Base-by-base conservation (phyloP, 768 basidiomycete genomes). In the Leccinum rimulosum region DNA sequence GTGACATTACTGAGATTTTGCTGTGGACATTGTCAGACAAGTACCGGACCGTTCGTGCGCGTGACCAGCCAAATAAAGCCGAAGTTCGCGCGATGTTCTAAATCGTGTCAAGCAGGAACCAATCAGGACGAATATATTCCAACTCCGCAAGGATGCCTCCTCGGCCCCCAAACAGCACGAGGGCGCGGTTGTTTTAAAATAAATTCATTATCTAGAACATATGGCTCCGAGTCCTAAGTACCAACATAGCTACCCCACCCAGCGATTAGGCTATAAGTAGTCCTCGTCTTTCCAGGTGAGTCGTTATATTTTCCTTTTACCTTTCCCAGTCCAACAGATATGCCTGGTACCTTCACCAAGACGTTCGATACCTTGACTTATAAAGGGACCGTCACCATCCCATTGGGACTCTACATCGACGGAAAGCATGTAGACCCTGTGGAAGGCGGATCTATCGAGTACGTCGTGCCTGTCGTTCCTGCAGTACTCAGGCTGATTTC, bases 331-430 rank as follows among this genome's bases (percentile, higher is more conserved):
- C 35, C 43, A 40, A 56, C 19, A 50, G 49, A 80, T 79, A 43
- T 45, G 79, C 70, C 78, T 7, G 56, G 68, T 38, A 74, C 72
- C 10, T 82, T 77, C 68, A 65, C 66, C 10, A 70, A 85, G 71
- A 72, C 74, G n/a, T 85, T 85, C 63, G 75, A 85, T 59, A 83
- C 80, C 19, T 75, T 77, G 25, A 66, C 75, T 56, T 88, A 76
- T 79, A 87, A 84, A 70, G 85, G 85, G 36, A 75, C 74, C n/a
- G 68, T 77, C n/a, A 73, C 74, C 3, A 68, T 88, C 61, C 76
- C 80, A 58, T 84, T 87, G 25, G 86, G 88, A 27, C 72, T 91
- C 57, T 92, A 86, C 76, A 92, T 92, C 68, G 76, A 82, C 66
- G 84, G 85, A 61, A 52, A 67, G 35, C 54, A 64, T 45, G 79